Percentiles rank a stretch among this genome's conserved stretches.
Evolutionary conservation across 495 filamentous ascomycete species (phyloP).

Genomic region (Friedmanniomyces endolithicus): DNA sequence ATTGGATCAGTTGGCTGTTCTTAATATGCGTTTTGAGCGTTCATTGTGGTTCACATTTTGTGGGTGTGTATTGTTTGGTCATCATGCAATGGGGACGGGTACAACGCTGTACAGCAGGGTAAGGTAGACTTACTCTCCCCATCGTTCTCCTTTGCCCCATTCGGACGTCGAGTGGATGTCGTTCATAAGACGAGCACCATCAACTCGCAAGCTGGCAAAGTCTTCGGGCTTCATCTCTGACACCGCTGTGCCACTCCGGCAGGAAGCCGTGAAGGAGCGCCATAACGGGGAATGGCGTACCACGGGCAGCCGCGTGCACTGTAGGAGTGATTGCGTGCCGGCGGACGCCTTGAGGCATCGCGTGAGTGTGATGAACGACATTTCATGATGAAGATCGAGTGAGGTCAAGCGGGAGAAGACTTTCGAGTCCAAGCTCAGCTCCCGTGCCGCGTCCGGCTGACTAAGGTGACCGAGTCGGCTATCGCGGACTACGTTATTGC

Average conservation of each 20-base stretch:
- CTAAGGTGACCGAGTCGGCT: neutral
- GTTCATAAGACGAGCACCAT: slow-evolving; percentile 46
- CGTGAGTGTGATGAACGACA: neutral
- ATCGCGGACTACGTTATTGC: neutral
- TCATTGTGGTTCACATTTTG: slow-evolving; percentile 10
- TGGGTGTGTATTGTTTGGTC: slow-evolving; percentile 2
- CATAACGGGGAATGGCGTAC: neutral
- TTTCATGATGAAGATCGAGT: neutral
- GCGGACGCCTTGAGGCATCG: neutral
- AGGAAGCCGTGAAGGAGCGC: slow-evolving; percentile 14
- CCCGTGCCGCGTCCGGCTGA: neutral
- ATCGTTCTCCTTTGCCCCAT: slow-evolving; percentile 53
- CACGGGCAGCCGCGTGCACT: neutral
- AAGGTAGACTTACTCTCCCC: slow-evolving; percentile 44
- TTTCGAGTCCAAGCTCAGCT: slow-evolving; percentile 5
- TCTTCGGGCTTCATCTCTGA: slow-evolving; percentile 28
- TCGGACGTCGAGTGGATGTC: slow-evolving; percentile 55
- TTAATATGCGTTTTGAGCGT: slow-evolving; percentile 2
- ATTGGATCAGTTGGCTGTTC: slow-evolving; percentile 11
- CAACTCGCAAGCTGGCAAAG: slow-evolving; percentile 38
- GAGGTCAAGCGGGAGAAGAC: neutral
- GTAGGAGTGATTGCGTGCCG: neutral
- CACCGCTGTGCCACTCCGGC: slow-evolving; percentile 12
- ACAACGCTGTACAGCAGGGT: neutral
- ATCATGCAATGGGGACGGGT: neutral